Percentiles rank a stretch among this genome's conserved stretches.
Conservation (phyloP, 1,284 basidiomycete species). For the Stygiomarasmius scandens region DNA sequence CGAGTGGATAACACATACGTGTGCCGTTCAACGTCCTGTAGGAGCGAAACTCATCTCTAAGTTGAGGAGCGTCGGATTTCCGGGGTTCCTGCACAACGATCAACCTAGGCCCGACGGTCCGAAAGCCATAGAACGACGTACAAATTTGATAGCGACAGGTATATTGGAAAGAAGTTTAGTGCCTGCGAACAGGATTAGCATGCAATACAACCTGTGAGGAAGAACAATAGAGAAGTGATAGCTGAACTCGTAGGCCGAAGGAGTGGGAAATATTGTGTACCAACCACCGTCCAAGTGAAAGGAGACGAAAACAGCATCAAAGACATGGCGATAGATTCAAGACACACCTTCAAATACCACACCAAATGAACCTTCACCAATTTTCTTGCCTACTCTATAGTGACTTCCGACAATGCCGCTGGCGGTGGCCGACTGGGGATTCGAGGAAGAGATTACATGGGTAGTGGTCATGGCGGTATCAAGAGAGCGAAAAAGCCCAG, state of each 20-base stretch:
- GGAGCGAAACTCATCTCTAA: conserved; percentile 96
- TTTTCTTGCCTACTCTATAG: conserved; percentile 84
- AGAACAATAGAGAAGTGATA: neutral
- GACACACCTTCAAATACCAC: conserved; percentile 77
- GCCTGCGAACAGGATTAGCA: conserved; percentile 47
- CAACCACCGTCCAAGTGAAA: neutral
- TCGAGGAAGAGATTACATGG: conserved; percentile 77
- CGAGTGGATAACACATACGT: conserved; percentile 57
- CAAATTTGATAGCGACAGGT: conserved; percentile 98
- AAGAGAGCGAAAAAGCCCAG: conserved; percentile 7
- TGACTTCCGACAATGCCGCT: conserved; percentile 71
- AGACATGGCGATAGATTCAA: neutral
- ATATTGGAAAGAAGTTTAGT: conserved; percentile 87
- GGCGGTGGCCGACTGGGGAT: conserved; percentile 56
- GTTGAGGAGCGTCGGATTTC: conserved; percentile 97
- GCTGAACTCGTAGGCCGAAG: neutral
- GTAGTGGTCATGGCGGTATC: conserved; percentile 62
- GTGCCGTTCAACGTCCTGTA: conserved; percentile 95
- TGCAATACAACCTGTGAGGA: neutral
- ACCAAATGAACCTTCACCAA: conserved; percentile 85
- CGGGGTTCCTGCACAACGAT: conserved; percentile 79
- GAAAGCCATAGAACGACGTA: conserved; percentile 45
- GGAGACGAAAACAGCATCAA: conserved; percentile 6
- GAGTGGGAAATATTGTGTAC: neutral
- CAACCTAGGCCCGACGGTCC: conserved; percentile 3